Percentiles rank a stretch among this genome's conserved stretches.
These are phyloP conservation scores for Ilyonectria destructans DNA, from an alignment of 2,329 filamentous ascomycete genomes.

Conservation along the genomic window DNA sequence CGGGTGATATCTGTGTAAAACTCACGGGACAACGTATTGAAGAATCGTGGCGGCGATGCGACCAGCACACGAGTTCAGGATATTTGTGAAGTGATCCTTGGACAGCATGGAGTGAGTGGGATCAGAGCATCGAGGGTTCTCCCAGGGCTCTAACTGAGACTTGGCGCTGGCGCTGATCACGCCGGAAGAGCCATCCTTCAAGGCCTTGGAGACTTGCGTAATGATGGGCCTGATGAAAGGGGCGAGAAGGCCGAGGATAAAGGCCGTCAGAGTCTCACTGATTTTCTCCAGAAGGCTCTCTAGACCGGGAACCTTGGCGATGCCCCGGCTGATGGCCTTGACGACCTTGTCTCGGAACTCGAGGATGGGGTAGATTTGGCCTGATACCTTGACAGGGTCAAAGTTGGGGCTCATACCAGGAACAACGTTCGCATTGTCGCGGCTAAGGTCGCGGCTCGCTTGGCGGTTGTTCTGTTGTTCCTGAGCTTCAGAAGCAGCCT, in stretches of 20 bases:
- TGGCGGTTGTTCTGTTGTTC: conserved; percentile 69
- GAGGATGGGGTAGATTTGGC: conserved; percentile 94
- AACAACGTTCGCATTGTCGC: conserved; percentile 72
- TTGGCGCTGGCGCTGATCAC: conserved; percentile 79
- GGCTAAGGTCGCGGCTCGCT: conserved; percentile 54
- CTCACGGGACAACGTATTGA: conserved; percentile 87
- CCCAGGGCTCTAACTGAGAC: conserved; percentile 87
- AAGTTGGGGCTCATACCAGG: conserved; percentile 84
- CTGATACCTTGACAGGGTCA: conserved; percentile 83
- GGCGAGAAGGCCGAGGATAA: conserved; percentile 90
- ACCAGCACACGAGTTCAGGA: conserved; percentile 84
- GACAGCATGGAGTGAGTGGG: conserved; percentile 88
- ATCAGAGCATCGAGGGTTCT: conserved; percentile 80
- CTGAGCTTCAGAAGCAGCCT: conserved; percentile 74
- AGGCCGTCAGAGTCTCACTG: conserved; percentile 91
- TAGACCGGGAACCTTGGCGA: conserved; percentile 93
- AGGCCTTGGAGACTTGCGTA: conserved; percentile 83
- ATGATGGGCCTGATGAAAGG: conserved; percentile 96
- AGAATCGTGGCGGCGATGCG: conserved; percentile 82
- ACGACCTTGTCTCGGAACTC: conserved; percentile 96
- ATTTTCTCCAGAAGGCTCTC: conserved; percentile 95
- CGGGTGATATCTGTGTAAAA: conserved; percentile 28
- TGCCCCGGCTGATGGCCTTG: conserved; percentile 85
- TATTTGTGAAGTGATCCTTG: conserved; percentile 88
- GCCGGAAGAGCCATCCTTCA: conserved; percentile 88